Percentiles rank a stretch among this genome's conserved stretches.
phyloP scores from a whole-genome alignment of 2,329 filamentous ascomycete genomes.

The Fusarium nelsonii region DNA sequence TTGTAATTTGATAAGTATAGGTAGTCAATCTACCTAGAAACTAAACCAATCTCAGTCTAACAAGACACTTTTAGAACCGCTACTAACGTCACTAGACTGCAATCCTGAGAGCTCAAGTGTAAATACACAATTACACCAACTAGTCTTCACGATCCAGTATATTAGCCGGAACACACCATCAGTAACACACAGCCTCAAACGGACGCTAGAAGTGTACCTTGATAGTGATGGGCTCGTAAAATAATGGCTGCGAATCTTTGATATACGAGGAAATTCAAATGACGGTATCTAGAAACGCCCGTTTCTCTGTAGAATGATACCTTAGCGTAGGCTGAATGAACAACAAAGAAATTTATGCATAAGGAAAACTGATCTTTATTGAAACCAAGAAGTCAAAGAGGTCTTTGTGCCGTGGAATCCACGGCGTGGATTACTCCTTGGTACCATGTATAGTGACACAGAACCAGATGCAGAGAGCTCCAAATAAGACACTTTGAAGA shows the following conservation, averaged over 20 bases:
- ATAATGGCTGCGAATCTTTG: neutral
- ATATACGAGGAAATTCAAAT: slow-evolving; percentile 11
- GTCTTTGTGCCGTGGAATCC: neutral
- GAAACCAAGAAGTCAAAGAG: neutral
- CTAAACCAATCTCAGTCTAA: neutral
- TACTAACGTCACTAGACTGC: neutral
- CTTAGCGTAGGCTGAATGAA: neutral
- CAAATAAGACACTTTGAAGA: neutral
- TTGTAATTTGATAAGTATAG: neutral
- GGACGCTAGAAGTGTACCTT: neutral
- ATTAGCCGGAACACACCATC: slow-evolving; percentile 23
- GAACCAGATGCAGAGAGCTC: neutral
- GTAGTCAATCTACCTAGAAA: neutral
- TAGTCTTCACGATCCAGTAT: neutral
- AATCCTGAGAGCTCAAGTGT: slow-evolving; percentile 1
- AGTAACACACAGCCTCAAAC: slow-evolving; percentile 3
- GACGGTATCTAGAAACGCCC: neutral
- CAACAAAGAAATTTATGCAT: neutral
- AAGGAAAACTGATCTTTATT: neutral
- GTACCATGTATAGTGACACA: neutral
- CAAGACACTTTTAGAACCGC: neutral
- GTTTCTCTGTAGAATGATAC: neutral
- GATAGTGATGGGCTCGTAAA: neutral
- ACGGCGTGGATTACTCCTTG: neutral
- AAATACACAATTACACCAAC: neutral